Conservation (phyloP, 2,329 filamentous ascomycete genomes). For the Didymella lethalis region DNA sequence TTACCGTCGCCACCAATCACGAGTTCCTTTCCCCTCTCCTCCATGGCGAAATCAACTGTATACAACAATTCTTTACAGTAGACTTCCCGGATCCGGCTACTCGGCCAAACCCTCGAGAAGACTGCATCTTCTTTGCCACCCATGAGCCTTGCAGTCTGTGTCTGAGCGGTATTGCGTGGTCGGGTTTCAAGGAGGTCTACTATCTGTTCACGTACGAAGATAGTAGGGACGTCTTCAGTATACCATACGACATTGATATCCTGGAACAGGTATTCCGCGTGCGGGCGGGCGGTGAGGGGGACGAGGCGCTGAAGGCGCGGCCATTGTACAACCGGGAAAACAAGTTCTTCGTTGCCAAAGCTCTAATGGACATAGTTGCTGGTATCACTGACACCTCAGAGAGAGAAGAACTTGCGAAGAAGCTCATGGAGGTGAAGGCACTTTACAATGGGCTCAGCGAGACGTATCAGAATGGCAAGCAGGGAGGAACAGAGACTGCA, state of each 20-base stretch:
- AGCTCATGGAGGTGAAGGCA: conserved; percentile 60
- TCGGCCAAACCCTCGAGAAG: conserved; percentile 53
- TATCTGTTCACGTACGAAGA: conserved; percentile 68
- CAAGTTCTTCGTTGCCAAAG: conserved; percentile 59
- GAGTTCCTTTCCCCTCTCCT: conserved; percentile 63
- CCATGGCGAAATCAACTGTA: conserved; percentile 68
- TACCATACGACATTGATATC: conserved; percentile 67
- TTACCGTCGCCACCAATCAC: conserved; percentile 65
- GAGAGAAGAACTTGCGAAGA: conserved; percentile 31
- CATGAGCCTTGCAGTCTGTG: conserved; percentile 68
- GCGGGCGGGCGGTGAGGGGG: conserved; percentile 37
- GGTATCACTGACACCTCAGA: conserved; percentile 28
- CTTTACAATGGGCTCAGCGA: conserved; percentile 38
- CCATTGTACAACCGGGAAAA: conserved; percentile 64
- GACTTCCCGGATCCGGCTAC: conserved; percentile 40
- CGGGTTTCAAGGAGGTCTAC: conserved; percentile 64
- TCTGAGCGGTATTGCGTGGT: conserved; percentile 66
- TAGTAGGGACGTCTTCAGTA: conserved; percentile 63
- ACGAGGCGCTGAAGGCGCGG: conserved; percentile 46
- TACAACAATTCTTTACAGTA: conserved; percentile 63
- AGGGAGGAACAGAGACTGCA: conserved; percentile 19
- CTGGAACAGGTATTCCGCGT: conserved; percentile 64
- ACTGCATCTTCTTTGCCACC: conserved; percentile 66
- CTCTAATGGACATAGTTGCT: conserved; percentile 28
- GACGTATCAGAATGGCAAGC: conserved; percentile 30